Evolutionary conservation across 371 early-diverging fungal genomes (phyloP), one percentile per base, ranked within the genome.

Genomic region (Ecytonucleospora hepatopenaei): DNA sequence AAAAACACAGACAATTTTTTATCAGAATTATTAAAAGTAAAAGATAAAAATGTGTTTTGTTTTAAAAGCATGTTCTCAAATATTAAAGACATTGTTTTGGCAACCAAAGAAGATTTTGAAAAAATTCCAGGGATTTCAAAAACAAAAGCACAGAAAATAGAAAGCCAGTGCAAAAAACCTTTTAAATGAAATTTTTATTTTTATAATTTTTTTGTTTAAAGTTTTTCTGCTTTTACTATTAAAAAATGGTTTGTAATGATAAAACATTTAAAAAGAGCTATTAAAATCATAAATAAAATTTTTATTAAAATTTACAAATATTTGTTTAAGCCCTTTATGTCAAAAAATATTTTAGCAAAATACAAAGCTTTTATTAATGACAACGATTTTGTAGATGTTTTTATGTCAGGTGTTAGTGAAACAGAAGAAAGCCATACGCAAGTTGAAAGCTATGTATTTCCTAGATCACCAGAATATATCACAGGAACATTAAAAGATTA

Each of bases 401-500:
- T 76, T 30, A 63, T 71, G 46, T 67, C 70, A 1, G 46, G 47
- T 54, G 33, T 59, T 33, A 49, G 55, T n/a, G 27, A 30, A 0
- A 30, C 35, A 27, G 62, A 35, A 15, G 62, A 58, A 48, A 62
- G 63, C 23, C 47, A 40, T n/a, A 64, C 63, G 12, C 65, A 53
- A 30, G 58, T 54, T 27, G 74, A 76, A 55, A 51, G 71, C 15
- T 76, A 68, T 65, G 54, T 62, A 17, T 78, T 76, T 62, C 32
- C 62, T n/a, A 60, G 49, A 23, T 71, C 68, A 4, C 79, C 79
- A 21, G 54, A 28, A 31, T 78, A 74, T 56, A 58, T 78, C 27
- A 54, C 58, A 57, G 74, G 54, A 1, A 69, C 65, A n/a, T 54
- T 76, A n/a, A 46, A 68, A 40, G 65, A 71, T 31, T 77, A 96